A percentile compares a stretch with the other conserved stretches of the same genome.
Conservation (phyloP, 345 rosid genomes). For the Pistacia vera region DNA sequence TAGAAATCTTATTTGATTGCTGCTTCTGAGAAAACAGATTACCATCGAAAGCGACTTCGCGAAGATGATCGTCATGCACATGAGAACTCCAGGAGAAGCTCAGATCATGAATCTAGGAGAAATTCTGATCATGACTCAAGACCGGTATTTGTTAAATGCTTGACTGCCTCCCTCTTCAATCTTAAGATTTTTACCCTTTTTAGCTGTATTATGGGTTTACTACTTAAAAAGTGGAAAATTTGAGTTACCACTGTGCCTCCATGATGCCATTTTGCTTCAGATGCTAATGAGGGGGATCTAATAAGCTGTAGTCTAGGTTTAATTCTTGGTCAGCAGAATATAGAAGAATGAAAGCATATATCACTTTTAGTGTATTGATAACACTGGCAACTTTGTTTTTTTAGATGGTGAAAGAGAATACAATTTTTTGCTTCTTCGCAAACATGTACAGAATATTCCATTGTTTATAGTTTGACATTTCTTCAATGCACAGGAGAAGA, state of each 20-base stretch:
- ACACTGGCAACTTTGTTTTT: background rate
- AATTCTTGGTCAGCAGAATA: background rate
- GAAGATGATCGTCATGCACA: slow-evolving; percentile 81
- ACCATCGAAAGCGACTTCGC: slow-evolving; percentile 72
- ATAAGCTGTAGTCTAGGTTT: background rate
- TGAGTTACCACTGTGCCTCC: background rate
- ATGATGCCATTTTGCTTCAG: background rate
- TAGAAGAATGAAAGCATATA: background rate
- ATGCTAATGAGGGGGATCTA: no score
- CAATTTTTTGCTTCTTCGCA: slow-evolving; percentile 3
- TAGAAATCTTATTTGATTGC: slow-evolving; percentile 5
- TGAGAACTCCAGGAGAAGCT: slow-evolving; percentile 62
- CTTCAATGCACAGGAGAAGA: slow-evolving; percentile 68
- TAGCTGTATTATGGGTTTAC: background rate
- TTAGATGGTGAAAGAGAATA: background rate
- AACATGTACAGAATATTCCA: background rate
- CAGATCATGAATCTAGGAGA: slow-evolving; percentile 69
- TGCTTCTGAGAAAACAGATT: slow-evolving; percentile 48
- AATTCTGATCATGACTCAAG: slow-evolving; percentile 65
- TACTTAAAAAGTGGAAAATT: background rate
- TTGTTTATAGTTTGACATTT: no score
- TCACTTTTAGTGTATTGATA: background rate
- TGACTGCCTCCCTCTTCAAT: background rate
- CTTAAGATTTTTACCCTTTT: background rate
- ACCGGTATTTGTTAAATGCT: slow-evolving; percentile 47